Conservation (phyloP, 805 yeast genomes). For the Ogataea ganodermae region DNA sequence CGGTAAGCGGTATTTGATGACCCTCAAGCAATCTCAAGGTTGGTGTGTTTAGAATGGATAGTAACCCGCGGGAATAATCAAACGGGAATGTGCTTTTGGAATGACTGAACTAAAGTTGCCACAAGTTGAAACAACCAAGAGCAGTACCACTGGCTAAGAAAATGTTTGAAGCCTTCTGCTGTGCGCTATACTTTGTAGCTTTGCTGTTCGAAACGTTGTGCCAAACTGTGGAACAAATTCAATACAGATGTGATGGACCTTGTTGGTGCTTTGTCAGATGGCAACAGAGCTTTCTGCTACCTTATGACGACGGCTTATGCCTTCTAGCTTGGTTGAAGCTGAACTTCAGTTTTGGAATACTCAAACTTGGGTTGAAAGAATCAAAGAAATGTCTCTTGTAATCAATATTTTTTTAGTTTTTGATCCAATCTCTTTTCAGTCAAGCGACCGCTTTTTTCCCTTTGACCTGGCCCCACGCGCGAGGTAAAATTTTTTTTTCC, state of each 20-base stretch:
- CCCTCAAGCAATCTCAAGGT: no score
- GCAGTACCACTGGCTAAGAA: no score
- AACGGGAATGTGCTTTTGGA: neutral
- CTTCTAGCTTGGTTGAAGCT: conserved; percentile 2
- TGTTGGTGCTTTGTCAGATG: conserved; percentile 1
- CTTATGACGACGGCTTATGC: neutral
- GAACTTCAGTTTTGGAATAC: neutral
- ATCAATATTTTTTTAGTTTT: neutral
- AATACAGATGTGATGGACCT: neutral
- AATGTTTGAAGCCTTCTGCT: neutral
- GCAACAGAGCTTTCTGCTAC: conserved; percentile 4
- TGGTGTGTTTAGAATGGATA: neutral
- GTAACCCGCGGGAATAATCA: neutral
- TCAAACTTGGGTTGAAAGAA: neutral
- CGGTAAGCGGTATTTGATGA: neutral
- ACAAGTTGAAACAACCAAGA: neutral
- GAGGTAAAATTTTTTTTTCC: neutral
- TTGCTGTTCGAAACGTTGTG: neutral
- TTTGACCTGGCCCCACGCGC: conserved; percentile 1
- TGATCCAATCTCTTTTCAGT: conserved; percentile 5
- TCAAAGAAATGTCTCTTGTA: neutral
- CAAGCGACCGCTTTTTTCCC: conserved; percentile 13
- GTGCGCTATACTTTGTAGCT: neutral
- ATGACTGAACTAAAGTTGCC: neutral
- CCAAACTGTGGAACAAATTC: neutral